Evolutionary conservation across 2,329 filamentous ascomycete species (phyloP).

Genomic region (Westerdykella ornata): DNA sequence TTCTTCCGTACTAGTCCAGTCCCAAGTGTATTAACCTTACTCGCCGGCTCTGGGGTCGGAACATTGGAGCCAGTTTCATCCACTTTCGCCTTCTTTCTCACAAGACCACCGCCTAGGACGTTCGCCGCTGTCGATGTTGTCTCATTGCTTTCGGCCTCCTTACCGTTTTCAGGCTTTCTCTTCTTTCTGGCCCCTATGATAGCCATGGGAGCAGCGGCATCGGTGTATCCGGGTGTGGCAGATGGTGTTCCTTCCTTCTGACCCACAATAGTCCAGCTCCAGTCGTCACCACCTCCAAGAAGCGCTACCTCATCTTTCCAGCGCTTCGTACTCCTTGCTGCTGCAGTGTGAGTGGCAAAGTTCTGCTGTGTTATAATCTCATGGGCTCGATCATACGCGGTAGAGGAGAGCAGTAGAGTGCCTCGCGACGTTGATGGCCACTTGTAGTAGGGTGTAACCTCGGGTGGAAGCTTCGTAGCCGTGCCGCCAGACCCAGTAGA

Average conservation of each 20-base stretch:
- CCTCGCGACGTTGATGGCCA: conserved; percentile 61
- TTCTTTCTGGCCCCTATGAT: conserved; percentile 33
- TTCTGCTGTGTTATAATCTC: conserved; percentile 68
- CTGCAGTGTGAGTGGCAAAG: conserved; percentile 60
- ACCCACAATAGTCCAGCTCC: conserved; percentile 26
- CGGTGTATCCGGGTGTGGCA: conserved; percentile 1
- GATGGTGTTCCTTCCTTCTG: conserved; percentile 13
- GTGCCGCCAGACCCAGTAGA: conserved; percentile 40
- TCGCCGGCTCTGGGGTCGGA: conserved; percentile 7
- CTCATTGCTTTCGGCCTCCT: neutral
- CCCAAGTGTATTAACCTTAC: conserved; percentile 24
- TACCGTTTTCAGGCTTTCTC: conserved; percentile 22
- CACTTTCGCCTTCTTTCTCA: conserved; percentile 31
- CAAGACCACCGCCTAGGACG: conserved; percentile 16
- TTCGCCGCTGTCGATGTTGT: conserved; percentile 3
- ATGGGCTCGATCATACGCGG: conserved; percentile 59
- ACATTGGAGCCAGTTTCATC: conserved; percentile 7
- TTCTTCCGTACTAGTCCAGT: conserved; percentile 33
- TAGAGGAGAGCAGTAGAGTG: conserved; percentile 56
- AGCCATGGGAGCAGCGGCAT: conserved; percentile 13
- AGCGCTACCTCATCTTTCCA: conserved; percentile 63
- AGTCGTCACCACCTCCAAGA: conserved; percentile 24
- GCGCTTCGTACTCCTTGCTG: conserved; percentile 57
- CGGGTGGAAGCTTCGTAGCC: conserved; percentile 40
- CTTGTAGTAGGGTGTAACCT: conserved; percentile 55